Percentiles rank a stretch among this genome's conserved stretches.
Evolutionary conservation across 164 flowering plant species (phyloP).

Genomic region (Magnolia kwangsiensis): DNA sequence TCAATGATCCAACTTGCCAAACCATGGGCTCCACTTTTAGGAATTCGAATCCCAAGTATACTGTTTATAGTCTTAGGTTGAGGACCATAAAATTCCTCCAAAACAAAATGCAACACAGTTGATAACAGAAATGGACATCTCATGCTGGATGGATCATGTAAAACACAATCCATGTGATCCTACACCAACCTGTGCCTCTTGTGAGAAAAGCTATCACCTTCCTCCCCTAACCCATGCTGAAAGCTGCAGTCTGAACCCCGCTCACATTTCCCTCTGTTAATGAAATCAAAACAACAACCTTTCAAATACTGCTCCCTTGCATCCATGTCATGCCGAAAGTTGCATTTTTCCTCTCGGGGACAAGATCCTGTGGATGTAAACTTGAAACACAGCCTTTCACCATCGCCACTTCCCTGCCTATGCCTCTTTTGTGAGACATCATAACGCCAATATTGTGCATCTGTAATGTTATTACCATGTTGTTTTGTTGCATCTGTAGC

Average conservation of each 20-base stretch:
- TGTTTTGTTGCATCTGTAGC: slow-evolving; percentile 42
- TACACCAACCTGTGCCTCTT: slow-evolving; percentile 51
- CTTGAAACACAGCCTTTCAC: slow-evolving; percentile 70
- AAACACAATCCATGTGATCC: slow-evolving; percentile 4
- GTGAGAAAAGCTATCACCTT: slow-evolving; percentile 35
- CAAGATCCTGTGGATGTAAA: slow-evolving; percentile 83
- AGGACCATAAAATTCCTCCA: too few relatives aligned
- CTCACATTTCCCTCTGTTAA: slow-evolving; percentile 91
- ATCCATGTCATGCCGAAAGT: slow-evolving; percentile 68
- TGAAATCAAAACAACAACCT: slow-evolving; percentile 93
- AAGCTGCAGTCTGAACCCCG: slow-evolving; percentile 82
- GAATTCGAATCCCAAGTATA: too few relatives aligned
- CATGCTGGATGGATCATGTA: background rate
- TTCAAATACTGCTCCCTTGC: slow-evolving; percentile 62
- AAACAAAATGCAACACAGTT: background rate
- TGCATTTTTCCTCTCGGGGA: slow-evolving; percentile 68
- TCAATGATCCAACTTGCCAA: background rate
- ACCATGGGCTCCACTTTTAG: too few relatives aligned
- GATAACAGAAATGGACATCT: background rate
- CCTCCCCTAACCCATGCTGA: slow-evolving; percentile 67
- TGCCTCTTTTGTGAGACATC: slow-evolving; percentile 79
- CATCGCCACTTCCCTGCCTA: slow-evolving; percentile 52
- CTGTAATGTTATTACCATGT: slow-evolving; percentile 37
- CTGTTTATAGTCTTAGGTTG: too few relatives aligned
- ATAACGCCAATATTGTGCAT: slow-evolving; percentile 91